Evolutionary conservation across 1,139 yeast species (phyloP).

Genomic region (Geotrichum bryndzae): DNA sequence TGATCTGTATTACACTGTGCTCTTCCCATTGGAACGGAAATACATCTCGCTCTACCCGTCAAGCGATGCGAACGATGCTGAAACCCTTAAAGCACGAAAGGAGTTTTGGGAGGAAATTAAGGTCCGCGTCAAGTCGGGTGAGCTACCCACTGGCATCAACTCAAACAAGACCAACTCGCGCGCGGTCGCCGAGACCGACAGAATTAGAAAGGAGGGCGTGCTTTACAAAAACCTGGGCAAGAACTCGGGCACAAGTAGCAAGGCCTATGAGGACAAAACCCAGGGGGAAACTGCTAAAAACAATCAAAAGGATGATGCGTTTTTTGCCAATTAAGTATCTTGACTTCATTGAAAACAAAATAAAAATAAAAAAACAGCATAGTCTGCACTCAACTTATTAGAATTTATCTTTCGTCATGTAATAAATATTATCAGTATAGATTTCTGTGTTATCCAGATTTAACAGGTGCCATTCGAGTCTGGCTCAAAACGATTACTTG

Average conservation of each 20-base stretch:
- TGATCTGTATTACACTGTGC: constrained; percentile 69
- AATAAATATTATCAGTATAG: neutral
- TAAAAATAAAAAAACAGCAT: neutral
- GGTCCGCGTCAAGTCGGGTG: constrained; percentile 23
- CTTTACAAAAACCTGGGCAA: constrained; percentile 1
- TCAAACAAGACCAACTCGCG: constrained; percentile 18
- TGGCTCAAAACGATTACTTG: too few species aligned
- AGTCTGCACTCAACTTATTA: neutral
- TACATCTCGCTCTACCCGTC: constrained; percentile 72
- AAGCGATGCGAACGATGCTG: constrained; percentile 22
- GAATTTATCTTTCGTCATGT: neutral
- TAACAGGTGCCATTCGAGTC: too few species aligned
- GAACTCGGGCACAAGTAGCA: constrained; percentile 5
- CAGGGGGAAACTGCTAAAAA: constrained; percentile 5
- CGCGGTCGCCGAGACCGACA: constrained; percentile 19
- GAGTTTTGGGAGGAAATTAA: constrained; percentile 25
- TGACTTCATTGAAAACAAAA: neutral
- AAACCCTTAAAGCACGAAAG: constrained; percentile 19
- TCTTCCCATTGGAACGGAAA: constrained; percentile 75
- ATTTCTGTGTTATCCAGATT: too few species aligned
- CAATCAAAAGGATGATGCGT: constrained; percentile 16
- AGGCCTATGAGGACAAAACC: neutral
- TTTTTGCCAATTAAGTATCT: constrained; percentile 10
- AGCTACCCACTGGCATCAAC: constrained; percentile 23
- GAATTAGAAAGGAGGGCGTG: constrained; percentile 10